Percentiles rank a stretch among this genome's conserved stretches.
phyloP scores from a whole-genome alignment of 176 grass and related monocot species.

The Eragrostis nindensis region DNA sequence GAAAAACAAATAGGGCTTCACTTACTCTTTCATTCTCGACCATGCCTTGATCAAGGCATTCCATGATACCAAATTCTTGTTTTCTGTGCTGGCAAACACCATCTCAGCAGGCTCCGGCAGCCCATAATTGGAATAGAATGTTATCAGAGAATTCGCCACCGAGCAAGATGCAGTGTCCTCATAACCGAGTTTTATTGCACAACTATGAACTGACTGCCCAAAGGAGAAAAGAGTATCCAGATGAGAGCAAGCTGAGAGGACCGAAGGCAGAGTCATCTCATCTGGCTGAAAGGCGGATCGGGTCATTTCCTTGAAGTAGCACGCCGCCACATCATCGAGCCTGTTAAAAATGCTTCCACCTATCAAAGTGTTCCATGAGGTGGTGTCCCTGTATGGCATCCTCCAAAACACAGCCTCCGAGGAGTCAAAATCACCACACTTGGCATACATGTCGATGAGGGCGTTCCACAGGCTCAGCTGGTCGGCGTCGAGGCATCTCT shows the following conservation, averaged over 20 bases:
- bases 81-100: constrained; percentile 46
- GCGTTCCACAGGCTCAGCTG: constrained; percentile 59
- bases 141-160: constrained; percentile 61
- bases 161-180: constrained; percentile 48
- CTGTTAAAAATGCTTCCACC: constrained; percentile 58
- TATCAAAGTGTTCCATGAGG: constrained; percentile 84
- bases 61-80: constrained; percentile 73
- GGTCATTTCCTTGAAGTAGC: constrained; percentile 74
- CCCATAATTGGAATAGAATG: constrained; percentile 62
- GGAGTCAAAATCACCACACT: constrained; percentile 47
- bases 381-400: constrained; percentile 54
- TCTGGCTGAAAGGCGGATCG: constrained; percentile 36
- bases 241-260: constrained; percentile 48
- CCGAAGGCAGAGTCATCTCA: constrained; percentile 65
- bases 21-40: constrained; percentile 41
- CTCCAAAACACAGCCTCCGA: constrained; percentile 56
- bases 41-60: constrained; percentile 78
- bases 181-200: constrained; percentile 57
- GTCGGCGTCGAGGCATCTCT: constrained; percentile 37
- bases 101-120: constrained; percentile 39
- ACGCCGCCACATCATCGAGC: constrained; percentile 30
- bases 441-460: constrained; percentile 78
- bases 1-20: constrained; percentile 47
- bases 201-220: constrained; percentile 74
- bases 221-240: constrained; percentile 34